phyloP scores from a whole-genome alignment of 495 filamentous ascomycete species.

The Aspergillus funiculosus region DNA sequence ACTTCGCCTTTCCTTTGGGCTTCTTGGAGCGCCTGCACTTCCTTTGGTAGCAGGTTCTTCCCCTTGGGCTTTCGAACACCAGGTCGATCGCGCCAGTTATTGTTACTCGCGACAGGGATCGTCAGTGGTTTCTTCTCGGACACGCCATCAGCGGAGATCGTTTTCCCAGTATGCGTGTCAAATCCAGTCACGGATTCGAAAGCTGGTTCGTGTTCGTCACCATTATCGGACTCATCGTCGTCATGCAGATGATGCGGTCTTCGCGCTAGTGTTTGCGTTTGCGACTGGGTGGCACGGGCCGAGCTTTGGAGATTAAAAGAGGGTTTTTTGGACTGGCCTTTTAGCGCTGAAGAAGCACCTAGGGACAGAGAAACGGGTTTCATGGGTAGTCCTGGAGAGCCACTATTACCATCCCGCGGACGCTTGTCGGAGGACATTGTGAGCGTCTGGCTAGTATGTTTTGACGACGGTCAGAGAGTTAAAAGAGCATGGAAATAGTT shows the following conservation, averaged over 20 bases:
- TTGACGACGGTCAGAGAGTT: not conserved
- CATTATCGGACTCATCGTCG: slow-evolving; percentile 44
- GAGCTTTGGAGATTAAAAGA: slow-evolving; percentile 31
- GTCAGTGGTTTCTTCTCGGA: slow-evolving; percentile 46
- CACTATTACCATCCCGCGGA: slow-evolving; percentile 13
- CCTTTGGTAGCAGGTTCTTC: slow-evolving; percentile 47
- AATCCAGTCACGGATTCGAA: slow-evolving; percentile 55
- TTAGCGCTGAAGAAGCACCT: slow-evolving; percentile 15
- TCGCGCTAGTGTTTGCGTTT: slow-evolving; percentile 26
- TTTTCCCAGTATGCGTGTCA: slow-evolving; percentile 51
- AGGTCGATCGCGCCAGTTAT: slow-evolving; percentile 62
- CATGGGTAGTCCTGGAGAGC: slow-evolving; percentile 5
- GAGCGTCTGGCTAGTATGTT: not conserved
- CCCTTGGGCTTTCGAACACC: slow-evolving; percentile 43
- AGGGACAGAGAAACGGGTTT: slow-evolving; percentile 33
- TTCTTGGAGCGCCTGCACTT: slow-evolving; percentile 44
- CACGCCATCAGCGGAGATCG: slow-evolving; percentile 39
- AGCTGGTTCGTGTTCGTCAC: slow-evolving; percentile 26
- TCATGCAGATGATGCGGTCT: slow-evolving; percentile 34
- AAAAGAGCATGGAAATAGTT: not conserved
- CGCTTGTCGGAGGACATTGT: slow-evolving; percentile 11
- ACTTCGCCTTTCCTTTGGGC: slow-evolving; percentile 30
- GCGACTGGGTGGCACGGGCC: slow-evolving; percentile 13
- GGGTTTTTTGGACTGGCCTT: slow-evolving; percentile 27
- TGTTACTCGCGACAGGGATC: slow-evolving; percentile 61